phyloP scores from a whole-genome alignment of 192 early-diverging fungal species.

The Entophlyctis luteolus region DNA sequence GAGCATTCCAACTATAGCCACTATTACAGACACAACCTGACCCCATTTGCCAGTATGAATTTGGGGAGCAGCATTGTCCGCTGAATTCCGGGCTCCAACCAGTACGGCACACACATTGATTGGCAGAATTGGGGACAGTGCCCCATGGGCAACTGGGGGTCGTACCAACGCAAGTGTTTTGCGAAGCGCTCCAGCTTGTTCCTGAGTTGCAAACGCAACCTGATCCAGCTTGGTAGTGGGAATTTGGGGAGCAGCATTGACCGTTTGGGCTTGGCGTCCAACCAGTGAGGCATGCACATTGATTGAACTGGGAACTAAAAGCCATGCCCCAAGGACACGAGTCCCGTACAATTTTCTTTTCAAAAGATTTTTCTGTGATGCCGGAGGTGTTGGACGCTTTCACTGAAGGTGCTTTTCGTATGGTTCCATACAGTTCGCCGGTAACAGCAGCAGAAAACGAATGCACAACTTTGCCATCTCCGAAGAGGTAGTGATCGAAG shows the following conservation, averaged over 20 bases:
- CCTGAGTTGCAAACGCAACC: constrained; percentile 3
- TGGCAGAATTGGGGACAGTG: neutral
- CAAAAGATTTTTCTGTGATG: too few species aligned
- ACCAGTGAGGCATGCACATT: neutral
- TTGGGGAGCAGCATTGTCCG: constrained; percentile 1
- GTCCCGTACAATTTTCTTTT: too few species aligned
- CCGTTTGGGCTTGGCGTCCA: neutral
- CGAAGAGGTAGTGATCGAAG: too few species aligned
- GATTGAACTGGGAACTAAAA: too few species aligned
- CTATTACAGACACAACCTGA: neutral
- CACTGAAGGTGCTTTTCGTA: too few species aligned
- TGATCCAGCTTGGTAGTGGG: neutral
- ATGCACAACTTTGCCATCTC: too few species aligned
- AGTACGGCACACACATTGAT: neutral
- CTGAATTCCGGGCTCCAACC: neutral
- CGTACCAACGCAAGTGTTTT: neutral
- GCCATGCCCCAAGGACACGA: too few species aligned
- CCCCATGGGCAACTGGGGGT: constrained; percentile 1
- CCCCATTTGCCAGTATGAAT: neutral
- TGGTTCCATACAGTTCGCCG: too few species aligned
- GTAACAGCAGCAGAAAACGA: too few species aligned
- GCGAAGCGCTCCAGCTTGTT: neutral
- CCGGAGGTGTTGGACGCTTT: too few species aligned
- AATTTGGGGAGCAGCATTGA: constrained; percentile 1
- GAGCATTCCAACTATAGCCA: neutral